Evolutionary conservation across 495 filamentous ascomycete species (phyloP), one percentile per base, ranked within the genome.

Genomic region (Penicillium pulvis): DNA sequence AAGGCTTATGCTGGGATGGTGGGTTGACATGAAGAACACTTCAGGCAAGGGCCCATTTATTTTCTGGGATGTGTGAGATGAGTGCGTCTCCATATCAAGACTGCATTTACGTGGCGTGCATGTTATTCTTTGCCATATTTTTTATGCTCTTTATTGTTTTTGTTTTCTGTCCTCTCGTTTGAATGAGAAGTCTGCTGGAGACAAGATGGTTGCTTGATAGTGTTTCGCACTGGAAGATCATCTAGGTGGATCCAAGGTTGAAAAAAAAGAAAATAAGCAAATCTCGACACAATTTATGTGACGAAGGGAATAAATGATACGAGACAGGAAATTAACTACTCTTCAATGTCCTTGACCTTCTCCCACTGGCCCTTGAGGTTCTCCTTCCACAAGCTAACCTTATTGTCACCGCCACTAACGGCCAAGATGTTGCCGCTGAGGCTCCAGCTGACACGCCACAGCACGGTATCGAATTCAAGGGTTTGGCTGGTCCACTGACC

Each of bases 391-490:
- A 83, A 67, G 55, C 86, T 93, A 33, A 98, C 93, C 77, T 93
- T 92, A 77, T 99, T 99, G 78, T 99, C 93, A n/a, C 87, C 91
- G 6, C 90, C 89, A 64, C 86, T 90, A 54, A 96, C 92, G 14
- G 95, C 95, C 62, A 99, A 79, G 39, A 98, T 94, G 76, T 99
- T 99, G 20, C 95, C 95, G 75, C 91, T 96, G 62, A 97, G 81
- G 65, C 91, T 96, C 95, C 95, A 99, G 79, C 91, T 96, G 14
- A 97, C 94, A 39, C 93, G 85, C 95, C 95, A 99, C 60, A 96
- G 79, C 50, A 92, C 90, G 11, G 85, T 85, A 10, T 96, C 93
- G 60, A 99, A 95, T 57, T 87, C 83, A 58, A 98, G 81, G 24
- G 87, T 83, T 72, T 93, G 93, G 75, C 84, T 86, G 43, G 83